Evolutionary conservation across 805 yeast species (phyloP), one percentile per base, ranked within the genome.

Genomic region (Metschnikowia reukaufii): DNA sequence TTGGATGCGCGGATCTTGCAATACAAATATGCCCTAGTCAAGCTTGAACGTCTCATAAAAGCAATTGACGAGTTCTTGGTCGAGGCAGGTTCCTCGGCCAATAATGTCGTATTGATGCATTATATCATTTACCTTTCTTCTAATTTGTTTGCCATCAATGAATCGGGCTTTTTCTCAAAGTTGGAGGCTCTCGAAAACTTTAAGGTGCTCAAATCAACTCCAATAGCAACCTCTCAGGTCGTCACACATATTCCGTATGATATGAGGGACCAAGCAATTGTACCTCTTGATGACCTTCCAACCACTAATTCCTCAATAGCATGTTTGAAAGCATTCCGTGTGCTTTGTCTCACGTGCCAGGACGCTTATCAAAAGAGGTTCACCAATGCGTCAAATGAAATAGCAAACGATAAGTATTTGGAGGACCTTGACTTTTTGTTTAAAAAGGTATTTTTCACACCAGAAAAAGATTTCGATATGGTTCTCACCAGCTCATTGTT

Each of bases 1-100:
- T 66, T 74, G 39, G 89, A 83, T 52, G 79, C 82, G 12, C 76
- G 76, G 50, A 69, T 81, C 18, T 62, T 84, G 3, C 87, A 84
- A 59, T 84, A 77, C 61, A 76, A 74, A 45, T 79, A 79, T 55
- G 78, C 82, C 8, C 65, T 76, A 2, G 59, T 64, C 46, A 82
- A 82, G 57, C 56, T 82, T 20, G 66, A 67, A 31, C 62, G 64
- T 29, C 60, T 77, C 38, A 49, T 65, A 1, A 30, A 27, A 16
- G 49, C 56, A 27, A 34, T 49, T 6, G 57, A 57, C 30, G 41
- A 45, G 6, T 12, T 40, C 9, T n/a, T 29, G 3, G 27, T n/a
- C 13, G 46, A 49, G n/a, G 31, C 34, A 16, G 13, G 17, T 27
- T 19, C 12, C 2, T n/a, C 38, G 6, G 13, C 31, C 12, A 25